These are phyloP conservation scores for Naegleria fowleri DNA, from an alignment of 208 protist species.

Conservation along the genomic window DNA sequence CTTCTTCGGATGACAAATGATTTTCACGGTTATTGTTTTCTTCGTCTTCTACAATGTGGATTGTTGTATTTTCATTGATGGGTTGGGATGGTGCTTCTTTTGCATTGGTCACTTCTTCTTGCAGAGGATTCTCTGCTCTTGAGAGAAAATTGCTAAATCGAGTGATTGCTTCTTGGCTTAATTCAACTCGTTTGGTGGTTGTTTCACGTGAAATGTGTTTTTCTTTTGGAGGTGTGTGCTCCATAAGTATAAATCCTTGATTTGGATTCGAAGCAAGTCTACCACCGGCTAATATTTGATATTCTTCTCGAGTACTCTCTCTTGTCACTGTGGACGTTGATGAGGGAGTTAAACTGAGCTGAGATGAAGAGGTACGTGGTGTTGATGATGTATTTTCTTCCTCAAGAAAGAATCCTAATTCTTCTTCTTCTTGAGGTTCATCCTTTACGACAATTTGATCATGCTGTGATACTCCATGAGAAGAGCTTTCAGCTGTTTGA, in stretches of 20 bases:
- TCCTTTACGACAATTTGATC: background rate
- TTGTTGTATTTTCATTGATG: background rate
- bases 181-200: background rate
- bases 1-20: background rate
- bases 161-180: background rate
- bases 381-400: background rate
- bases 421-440: background rate
- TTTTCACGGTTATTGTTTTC: background rate
- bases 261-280: background rate
- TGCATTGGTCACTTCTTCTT: background rate
- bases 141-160: background rate
- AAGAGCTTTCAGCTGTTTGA: background rate
- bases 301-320: background rate
- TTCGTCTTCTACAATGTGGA: background rate
- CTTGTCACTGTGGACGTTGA: background rate
- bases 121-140: background rate
- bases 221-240: background rate
- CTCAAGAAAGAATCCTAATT: background rate
- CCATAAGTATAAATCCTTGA: background rate
- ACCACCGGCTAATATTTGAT: background rate
- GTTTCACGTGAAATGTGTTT: background rate
- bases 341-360: background rate
- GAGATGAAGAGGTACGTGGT: no score
- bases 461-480: background rate
- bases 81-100: background rate